These are phyloP conservation scores for Penicillium steckii DNA, from an alignment of 495 filamentous ascomycete genomes.

Conservation along the genomic window DNA sequence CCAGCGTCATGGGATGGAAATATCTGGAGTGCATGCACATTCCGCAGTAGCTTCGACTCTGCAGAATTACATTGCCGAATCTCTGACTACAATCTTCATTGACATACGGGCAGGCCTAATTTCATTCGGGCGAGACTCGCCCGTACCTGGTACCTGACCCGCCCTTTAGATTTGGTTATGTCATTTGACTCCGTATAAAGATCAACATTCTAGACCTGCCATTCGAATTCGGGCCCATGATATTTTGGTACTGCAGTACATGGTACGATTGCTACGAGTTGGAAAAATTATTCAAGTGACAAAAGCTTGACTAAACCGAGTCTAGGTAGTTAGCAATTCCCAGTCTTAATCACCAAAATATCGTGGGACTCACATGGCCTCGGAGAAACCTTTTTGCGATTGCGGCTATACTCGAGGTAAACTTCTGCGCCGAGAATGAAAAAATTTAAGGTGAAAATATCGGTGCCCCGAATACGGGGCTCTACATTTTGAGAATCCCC, in stretches of 20 bases:
- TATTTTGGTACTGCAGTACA: no score
- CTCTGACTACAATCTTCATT: no score
- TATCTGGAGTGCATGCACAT: neutral
- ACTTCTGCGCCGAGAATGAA: no score
- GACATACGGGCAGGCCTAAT: no score
- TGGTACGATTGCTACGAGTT: conserved; percentile 2
- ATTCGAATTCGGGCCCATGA: no score
- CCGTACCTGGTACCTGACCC: conserved; percentile 5
- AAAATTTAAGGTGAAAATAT: no score
- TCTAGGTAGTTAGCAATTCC: conserved; percentile 4
- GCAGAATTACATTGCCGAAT: neutral
- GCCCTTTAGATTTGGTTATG: neutral
- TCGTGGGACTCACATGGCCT: neutral
- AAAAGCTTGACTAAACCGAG: conserved; percentile 17
- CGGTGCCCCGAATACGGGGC: neutral
- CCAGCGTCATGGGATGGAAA: neutral
- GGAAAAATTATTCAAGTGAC: conserved; percentile 3
- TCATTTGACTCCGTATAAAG: conserved; percentile 13
- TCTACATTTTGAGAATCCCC: neutral
- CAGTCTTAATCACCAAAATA: conserved; percentile 11
- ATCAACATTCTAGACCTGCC: conserved; percentile 12
- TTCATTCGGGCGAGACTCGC: neutral
- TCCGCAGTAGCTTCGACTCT: no score
- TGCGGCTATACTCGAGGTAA: no score
- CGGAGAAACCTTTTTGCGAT: conserved; percentile 9